Base-by-base conservation (phyloP, 2,329 filamentous ascomycete species). In the Cercospora berteroae region DNA sequence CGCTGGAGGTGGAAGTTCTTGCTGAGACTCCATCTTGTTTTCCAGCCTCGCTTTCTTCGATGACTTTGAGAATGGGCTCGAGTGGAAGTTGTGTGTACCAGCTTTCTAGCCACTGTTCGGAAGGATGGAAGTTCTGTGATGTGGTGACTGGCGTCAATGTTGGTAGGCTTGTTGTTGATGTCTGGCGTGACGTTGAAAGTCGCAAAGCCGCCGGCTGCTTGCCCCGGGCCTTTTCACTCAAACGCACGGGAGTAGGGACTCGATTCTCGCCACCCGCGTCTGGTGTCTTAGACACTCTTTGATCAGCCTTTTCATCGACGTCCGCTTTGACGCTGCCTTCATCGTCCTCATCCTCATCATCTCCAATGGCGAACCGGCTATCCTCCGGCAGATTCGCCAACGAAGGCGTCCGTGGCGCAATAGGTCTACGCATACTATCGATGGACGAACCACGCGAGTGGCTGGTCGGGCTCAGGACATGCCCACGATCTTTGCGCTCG, bases 181-280 rank as follows among this genome's bases (percentile, higher is more conserved):
- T 96, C 76, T 95, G 97, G 76, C 97, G 93, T 50, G 74, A 76
- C 7, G 57, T 59, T 29, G 63, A 42, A 36, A 57, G 36, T 55
- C 36, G 58, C 55, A 65, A 25, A 23, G 1, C 92, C 91, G 12
- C 93, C 29, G 94, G 95, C 88, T 96, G 93, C 80, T 99, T 99
- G 7, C 95, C 95, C 60, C 95, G 86, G 16, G 95, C 95, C 79
- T 98, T 99, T 79, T 98, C 95, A 20, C 94, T 97, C 92, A 98
- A 97, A 64, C 93, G 13, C 36, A 60, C 31, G 36, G 61, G 61
- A 23, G 10, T 23, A 18, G 36, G 25, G 1, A 29, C 52, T 29
- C 6, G 52, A n/a, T 16, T 20, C 2, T 50, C 44, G 18, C 44
- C 44, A 50, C 44, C 20, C 2, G 18, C 44, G 2, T 23, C 20